Evolutionary conservation across 2,329 filamentous ascomycete genomes (phyloP).

Genomic region (Sporothrix mexicana): DNA sequence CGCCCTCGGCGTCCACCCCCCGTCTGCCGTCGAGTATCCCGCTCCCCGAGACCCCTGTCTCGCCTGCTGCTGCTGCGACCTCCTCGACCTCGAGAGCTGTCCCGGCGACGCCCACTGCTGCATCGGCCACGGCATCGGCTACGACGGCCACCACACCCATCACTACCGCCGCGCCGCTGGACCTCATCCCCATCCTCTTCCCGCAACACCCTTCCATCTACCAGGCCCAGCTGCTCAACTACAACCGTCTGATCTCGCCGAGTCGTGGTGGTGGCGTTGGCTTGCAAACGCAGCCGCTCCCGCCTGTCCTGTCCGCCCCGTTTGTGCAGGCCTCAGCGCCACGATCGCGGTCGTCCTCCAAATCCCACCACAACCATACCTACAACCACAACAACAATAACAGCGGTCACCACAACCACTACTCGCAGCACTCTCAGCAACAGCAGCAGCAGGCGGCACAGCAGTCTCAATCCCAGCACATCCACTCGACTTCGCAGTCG

Average conservation of each 20-base stretch:
- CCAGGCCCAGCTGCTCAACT: constrained; percentile 67
- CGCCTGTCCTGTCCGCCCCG: constrained; percentile 61
- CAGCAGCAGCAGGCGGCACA: constrained; percentile 52
- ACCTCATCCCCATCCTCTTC: constrained; percentile 63
- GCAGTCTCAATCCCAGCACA: constrained; percentile 24
- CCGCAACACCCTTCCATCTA: constrained; percentile 65
- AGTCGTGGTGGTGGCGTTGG: constrained; percentile 58
- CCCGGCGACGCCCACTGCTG: constrained; percentile 38
- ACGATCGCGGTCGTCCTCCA: constrained; percentile 64
- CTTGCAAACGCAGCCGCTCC: constrained; percentile 61
- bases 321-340: constrained; percentile 60
- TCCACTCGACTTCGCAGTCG: constrained; percentile 28
- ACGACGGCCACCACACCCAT: constrained; percentile 12
- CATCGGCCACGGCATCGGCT: too few species aligned
- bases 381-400: constrained; percentile 29
- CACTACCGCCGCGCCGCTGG: constrained; percentile 46
- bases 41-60: constrained; percentile 39
- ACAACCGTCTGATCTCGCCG: constrained; percentile 68
- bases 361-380: constrained; percentile 59
- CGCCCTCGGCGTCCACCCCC: constrained; percentile 41
- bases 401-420: not conserved
- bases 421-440: constrained; percentile 7
- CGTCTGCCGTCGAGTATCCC: constrained; percentile 35
- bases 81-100: constrained; percentile 4
- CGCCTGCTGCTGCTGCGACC: constrained; percentile 29